Percentiles rank a stretch among this genome's conserved stretches.
These are phyloP conservation scores for Colletotrichum nymphaeae DNA, from an alignment of 2,329 filamentous ascomycete species.

Conservation along the genomic window DNA sequence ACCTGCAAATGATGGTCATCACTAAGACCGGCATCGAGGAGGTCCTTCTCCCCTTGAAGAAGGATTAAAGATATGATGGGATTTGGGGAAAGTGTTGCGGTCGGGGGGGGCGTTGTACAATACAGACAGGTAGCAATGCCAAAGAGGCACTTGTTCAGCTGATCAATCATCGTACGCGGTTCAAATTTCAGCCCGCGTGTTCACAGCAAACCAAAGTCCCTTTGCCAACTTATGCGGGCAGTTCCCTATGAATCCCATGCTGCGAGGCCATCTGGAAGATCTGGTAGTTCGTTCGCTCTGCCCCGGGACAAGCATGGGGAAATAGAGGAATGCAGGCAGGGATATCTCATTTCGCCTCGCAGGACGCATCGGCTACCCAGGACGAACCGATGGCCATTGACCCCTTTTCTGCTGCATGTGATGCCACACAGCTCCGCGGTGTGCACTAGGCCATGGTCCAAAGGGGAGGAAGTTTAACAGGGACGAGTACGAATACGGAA, in stretches of 20 bases:
- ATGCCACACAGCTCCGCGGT: background rate
- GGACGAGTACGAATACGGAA: background rate
- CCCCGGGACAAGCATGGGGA: background rate
- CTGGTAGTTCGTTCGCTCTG: background rate
- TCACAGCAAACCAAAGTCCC: background rate
- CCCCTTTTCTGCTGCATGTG: background rate
- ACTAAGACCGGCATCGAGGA: slow-evolving; percentile 91
- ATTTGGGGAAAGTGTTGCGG: background rate
- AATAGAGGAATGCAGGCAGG: background rate
- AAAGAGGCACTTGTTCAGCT: slow-evolving; percentile 24
- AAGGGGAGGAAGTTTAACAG: background rate
- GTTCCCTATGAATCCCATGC: background rate
- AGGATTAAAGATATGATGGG: slow-evolving; percentile 70
- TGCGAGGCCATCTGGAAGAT: background rate
- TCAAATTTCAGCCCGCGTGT: background rate
- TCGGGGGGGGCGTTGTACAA: slow-evolving; percentile 27
- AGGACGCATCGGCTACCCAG: background rate
- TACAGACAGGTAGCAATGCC: slow-evolving; percentile 34
- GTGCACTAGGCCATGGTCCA: background rate
- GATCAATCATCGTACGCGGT: background rate
- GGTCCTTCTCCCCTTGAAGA: slow-evolving; percentile 85
- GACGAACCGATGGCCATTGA: background rate
- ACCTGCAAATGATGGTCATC: slow-evolving; percentile 94
- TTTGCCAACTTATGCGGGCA: background rate
- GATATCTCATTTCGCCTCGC: background rate